Evolutionary conservation across 495 filamentous ascomycete species (phyloP).

Genomic region (Astrothelium subdiscretum): DNA sequence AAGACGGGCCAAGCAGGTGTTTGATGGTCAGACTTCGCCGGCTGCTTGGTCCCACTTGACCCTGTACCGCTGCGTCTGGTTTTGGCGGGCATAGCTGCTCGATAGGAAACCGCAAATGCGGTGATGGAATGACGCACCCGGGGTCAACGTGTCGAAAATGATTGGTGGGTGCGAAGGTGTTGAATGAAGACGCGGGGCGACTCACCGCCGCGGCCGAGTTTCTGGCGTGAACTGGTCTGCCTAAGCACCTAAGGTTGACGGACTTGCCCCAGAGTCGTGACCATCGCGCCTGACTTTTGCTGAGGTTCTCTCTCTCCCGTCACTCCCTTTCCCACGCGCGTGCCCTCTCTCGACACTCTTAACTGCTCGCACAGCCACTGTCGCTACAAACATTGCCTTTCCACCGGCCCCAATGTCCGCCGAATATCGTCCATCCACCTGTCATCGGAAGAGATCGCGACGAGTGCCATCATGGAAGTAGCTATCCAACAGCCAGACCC

Average conservation of each 20-base stretch:
- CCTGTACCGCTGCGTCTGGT: conserved; percentile 6
- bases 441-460: neutral
- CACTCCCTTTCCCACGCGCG: neutral
- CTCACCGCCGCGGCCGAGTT: conserved; percentile 2
- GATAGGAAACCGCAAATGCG: neutral
- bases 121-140: neutral
- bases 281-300: neutral
- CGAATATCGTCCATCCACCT: neutral
- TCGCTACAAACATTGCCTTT: neutral
- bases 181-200: neutral
- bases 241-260: too few relatives aligned
- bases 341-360: neutral
- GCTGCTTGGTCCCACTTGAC: neutral
- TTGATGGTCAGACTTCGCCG: neutral
- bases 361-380: neutral
- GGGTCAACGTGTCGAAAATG: too few relatives aligned
- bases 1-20: conserved; percentile 68
- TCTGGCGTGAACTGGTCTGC: neutral
- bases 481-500: neutral
- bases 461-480: neutral
- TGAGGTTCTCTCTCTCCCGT: neutral
- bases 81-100: conserved; percentile 13
- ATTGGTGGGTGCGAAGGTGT: neutral
- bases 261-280: neutral
- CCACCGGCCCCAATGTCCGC: neutral